A percentile compares a stretch with the other conserved stretches of the same genome.
Conservation (phyloP, 345 rosid species). For the Gossypium thurberi region DNA sequence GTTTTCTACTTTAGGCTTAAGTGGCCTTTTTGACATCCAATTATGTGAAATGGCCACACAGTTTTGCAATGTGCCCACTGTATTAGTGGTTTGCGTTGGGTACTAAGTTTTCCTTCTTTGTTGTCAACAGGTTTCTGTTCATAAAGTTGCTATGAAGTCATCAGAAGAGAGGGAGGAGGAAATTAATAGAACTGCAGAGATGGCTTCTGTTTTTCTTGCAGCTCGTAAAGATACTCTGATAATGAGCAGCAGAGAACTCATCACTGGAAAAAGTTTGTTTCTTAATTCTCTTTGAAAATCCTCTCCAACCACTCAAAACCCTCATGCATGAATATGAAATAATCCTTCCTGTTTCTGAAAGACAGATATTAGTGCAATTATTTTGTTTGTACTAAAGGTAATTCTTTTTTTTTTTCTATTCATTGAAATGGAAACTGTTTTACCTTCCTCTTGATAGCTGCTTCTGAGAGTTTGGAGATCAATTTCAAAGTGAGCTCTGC, state of each 20-base stretch:
- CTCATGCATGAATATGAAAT: not conserved
- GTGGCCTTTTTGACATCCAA: conserved; percentile 1
- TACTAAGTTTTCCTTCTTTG: conserved; percentile 9
- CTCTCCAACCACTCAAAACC: not conserved
- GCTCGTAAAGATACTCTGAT: conserved; percentile 67
- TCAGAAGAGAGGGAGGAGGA: conserved; percentile 66
- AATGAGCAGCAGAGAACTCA: conserved; percentile 89
- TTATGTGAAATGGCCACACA: not conserved
- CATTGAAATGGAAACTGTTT: conserved; percentile 2
- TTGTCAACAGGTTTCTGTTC: conserved; percentile 63
- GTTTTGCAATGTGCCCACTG: not conserved
- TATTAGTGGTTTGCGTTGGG: not conserved
- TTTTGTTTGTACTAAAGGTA: not conserved
- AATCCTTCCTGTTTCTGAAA: not conserved
- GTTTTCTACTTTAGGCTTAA: conserved; percentile 3
- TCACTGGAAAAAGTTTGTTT: conserved; percentile 73
- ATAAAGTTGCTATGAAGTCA: conserved; percentile 75
- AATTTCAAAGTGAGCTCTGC: conserved; percentile 98
- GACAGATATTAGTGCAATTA: conserved; percentile 6
- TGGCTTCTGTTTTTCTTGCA: conserved; percentile 59
- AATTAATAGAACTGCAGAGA: conserved; percentile 64
- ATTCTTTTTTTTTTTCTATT: not conserved
- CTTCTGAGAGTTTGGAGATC: conserved; percentile 88
- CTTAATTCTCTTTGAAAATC: not conserved
- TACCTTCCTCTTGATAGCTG: conserved; percentile 41